Conservation (phyloP, 768 basidiomycete genomes). For the Mycena maculata region DNA sequence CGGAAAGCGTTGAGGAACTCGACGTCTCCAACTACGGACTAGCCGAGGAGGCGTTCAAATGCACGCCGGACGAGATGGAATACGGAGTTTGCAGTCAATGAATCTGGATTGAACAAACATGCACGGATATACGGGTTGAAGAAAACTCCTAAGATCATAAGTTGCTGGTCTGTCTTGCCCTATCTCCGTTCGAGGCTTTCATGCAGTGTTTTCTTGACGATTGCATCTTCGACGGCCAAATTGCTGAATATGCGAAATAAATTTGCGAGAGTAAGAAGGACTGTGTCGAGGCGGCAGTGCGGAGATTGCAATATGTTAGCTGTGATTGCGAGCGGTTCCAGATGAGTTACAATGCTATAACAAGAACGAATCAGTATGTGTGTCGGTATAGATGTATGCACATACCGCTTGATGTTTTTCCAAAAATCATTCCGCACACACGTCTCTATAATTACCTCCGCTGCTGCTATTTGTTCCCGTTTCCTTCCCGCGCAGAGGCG, state of each 20-base stretch:
- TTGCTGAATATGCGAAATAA: constrained; percentile 28
- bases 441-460: not conserved
- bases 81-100: not conserved
- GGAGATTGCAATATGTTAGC: no score
- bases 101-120: not conserved
- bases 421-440: constrained; percentile 24
- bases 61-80: constrained; percentile 6
- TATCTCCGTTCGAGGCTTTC: constrained; percentile 24
- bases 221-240: not conserved
- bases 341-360: no score
- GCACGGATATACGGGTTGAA: constrained; percentile 26
- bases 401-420: constrained; percentile 24
- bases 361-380: constrained; percentile 2
- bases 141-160: constrained; percentile 26
- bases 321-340: no score
- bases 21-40: not conserved
- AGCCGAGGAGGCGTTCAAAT: not conserved
- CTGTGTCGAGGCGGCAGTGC: no score
- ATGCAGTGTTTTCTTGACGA: no score
- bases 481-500: not conserved
- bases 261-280: no score
- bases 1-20: constrained; percentile 1
- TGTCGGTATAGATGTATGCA: not conserved
- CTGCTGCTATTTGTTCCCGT: constrained; percentile 1
- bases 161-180: constrained; percentile 22